These are phyloP conservation scores for Insectozyma bohioensis DNA, from an alignment of 1,139 yeast genomes.

Conservation along the genomic window DNA sequence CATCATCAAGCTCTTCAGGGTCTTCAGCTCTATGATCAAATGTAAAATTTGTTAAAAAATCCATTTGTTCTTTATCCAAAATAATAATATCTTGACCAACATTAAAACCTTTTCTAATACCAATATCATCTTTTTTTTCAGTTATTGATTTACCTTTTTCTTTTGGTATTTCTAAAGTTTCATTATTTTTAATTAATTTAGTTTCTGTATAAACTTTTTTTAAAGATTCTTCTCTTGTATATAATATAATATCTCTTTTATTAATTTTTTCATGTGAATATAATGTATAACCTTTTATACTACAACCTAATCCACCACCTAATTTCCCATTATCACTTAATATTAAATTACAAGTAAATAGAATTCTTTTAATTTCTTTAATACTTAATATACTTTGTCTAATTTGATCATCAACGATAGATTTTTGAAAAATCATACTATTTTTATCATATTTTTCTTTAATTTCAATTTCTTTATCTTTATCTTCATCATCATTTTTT, in stretches of 20 bases:
- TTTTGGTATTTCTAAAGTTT: constrained; percentile 17
- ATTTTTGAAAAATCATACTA: constrained; percentile 12
- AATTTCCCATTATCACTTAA: constrained; percentile 37
- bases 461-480: constrained; percentile 10
- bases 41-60: constrained; percentile 31
- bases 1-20: constrained; percentile 26
- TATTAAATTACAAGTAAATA: constrained; percentile 57
- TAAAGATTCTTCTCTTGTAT: constrained; percentile 40
- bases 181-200: constrained; percentile 21
- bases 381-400: constrained; percentile 50
- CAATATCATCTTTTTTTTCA: constrained; percentile 43
- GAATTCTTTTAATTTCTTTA: constrained; percentile 61
- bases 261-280: constrained; percentile 50
- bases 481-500: constrained; percentile 10
- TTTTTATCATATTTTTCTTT: constrained; percentile 11
- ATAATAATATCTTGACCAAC: constrained; percentile 26
- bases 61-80: constrained; percentile 26
- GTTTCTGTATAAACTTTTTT: constrained; percentile 55
- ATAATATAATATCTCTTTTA: constrained; percentile 38
- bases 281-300: constrained; percentile 72
- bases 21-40: constrained; percentile 34
- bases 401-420: constrained; percentile 14
- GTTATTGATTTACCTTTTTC: constrained; percentile 19
- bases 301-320: constrained; percentile 56
- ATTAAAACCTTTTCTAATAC: constrained; percentile 28